These are phyloP conservation scores for Stephania cephalantha DNA, from an alignment of 164 flowering plant species.

Conservation along the genomic window DNA sequence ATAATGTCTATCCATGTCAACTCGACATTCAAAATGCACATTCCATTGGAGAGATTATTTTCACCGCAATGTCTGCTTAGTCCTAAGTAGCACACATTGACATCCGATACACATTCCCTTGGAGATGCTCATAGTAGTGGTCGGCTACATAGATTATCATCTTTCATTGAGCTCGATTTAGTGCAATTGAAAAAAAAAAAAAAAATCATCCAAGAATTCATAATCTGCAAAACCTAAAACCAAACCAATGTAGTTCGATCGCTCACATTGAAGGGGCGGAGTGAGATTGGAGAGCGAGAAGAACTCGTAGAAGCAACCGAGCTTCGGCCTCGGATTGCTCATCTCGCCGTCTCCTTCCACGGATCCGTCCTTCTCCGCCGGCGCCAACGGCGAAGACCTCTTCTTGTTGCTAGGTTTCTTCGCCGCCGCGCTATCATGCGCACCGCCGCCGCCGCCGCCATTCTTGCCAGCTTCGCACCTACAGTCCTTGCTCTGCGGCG, in stretches of 20 bases:
- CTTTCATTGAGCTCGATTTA: not conserved
- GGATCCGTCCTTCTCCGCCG: slow-evolving; percentile 27
- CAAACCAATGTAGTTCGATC: not conserved
- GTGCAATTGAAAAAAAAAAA: not conserved
- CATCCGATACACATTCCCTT: too few species aligned
- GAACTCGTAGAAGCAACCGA: slow-evolving; percentile 88
- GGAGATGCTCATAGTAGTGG: too few species aligned
- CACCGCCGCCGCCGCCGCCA: slow-evolving; percentile 24
- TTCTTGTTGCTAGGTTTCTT: slow-evolving; percentile 27
- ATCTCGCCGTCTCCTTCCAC: slow-evolving; percentile 63
- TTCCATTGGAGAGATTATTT: too few species aligned
- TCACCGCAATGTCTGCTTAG: too few species aligned
- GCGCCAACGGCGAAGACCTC: slow-evolving; percentile 7
- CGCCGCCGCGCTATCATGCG: slow-evolving; percentile 29
- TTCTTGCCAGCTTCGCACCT: slow-evolving; percentile 32
- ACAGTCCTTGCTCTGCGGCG: slow-evolving; percentile 21
- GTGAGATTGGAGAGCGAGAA: slow-evolving; percentile 92
- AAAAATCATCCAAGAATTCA: not conserved
- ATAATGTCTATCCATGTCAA: too few species aligned
- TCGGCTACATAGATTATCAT: too few species aligned
- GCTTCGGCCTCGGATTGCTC: slow-evolving; percentile 67
- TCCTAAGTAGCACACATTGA: too few species aligned
- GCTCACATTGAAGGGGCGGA: slow-evolving; percentile 83
- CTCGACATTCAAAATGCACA: too few species aligned
- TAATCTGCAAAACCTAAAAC: not conserved